phyloP scores from a whole-genome alignment of 2,329 filamentous ascomycete species.

The Stachybotrys echinatus region DNA sequence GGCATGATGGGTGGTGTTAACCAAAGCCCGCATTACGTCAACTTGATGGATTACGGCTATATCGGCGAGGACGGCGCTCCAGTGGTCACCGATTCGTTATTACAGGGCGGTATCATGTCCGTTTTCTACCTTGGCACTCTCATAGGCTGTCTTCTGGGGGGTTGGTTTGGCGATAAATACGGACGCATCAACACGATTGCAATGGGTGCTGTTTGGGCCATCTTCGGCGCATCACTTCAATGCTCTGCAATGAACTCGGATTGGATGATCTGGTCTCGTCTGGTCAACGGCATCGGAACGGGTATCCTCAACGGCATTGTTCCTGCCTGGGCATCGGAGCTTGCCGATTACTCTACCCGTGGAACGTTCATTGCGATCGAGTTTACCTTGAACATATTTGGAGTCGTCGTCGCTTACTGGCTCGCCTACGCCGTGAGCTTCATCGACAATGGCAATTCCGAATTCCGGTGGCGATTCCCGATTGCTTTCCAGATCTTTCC shows the following conservation, averaged over 20 bases:
- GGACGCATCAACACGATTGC: conserved; percentile 38
- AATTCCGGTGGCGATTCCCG: conserved; percentile 25
- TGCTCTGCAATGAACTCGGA: conserved; percentile 34
- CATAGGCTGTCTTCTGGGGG: conserved; percentile 10
- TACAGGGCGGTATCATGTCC: too few relatives aligned
- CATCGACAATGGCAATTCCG: conserved; percentile 12
- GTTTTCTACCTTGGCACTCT: too few relatives aligned
- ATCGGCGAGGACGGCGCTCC: too few relatives aligned
- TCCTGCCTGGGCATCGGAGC: conserved; percentile 42
- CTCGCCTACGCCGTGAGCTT: conserved; percentile 25
- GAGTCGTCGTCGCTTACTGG: conserved; percentile 35
- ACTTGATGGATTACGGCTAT: too few relatives aligned
- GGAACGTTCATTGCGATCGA: conserved; percentile 40
- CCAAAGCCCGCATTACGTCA: too few relatives aligned
- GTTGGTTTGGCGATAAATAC: conserved; percentile 23
- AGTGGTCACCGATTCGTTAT: too few relatives aligned
- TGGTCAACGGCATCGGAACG: conserved; percentile 46
- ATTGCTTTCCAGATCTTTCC: conserved; percentile 32
- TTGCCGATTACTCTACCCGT: conserved; percentile 35
- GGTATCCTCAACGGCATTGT: conserved; percentile 43
- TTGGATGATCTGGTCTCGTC: conserved; percentile 41
- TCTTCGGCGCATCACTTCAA: conserved; percentile 43
- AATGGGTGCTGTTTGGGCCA: conserved; percentile 29
- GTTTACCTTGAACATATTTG: conserved; percentile 46
- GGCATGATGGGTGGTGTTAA: too few relatives aligned